phyloP scores from a whole-genome alignment of 2,329 filamentous ascomycete genomes.

The Trichoderma sp. region DNA sequence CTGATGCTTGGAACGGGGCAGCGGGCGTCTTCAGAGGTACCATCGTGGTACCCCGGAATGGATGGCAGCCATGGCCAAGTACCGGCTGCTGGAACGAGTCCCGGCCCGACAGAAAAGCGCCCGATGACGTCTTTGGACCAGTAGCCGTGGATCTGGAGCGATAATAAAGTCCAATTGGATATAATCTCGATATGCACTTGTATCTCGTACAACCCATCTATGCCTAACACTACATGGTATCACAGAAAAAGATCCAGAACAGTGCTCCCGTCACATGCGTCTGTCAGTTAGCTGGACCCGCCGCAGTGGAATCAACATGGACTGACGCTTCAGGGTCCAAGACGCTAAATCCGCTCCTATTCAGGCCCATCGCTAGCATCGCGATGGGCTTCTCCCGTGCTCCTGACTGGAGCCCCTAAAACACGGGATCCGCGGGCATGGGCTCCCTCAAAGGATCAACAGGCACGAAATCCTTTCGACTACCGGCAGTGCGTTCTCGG shows the following conservation, averaged over 20 bases:
- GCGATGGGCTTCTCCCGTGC: not conserved
- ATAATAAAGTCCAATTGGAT: not conserved
- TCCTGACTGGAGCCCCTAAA: not conserved
- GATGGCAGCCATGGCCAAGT: not conserved
- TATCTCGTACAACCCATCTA: too few species aligned
- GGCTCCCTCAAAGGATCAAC: not conserved
- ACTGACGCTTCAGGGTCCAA: not conserved
- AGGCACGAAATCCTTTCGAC: not conserved
- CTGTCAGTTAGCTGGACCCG: not conserved
- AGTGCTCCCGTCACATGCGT: not conserved
- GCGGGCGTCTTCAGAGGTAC: not conserved
- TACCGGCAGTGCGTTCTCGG: not conserved
- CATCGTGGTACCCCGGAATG: not conserved
- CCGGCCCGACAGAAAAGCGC: not conserved
- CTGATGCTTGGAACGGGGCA: too few species aligned
- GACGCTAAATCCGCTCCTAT: not conserved
- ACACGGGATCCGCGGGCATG: not conserved
- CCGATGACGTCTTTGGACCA: not conserved
- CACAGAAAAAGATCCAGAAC: too few species aligned
- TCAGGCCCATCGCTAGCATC: not conserved
- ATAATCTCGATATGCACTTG: too few species aligned
- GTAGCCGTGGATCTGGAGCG: not conserved
- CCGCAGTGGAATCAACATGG: not conserved
- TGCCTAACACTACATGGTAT: too few species aligned
- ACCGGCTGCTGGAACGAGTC: not conserved